Percentiles rank a stretch among this genome's conserved stretches.
phyloP scores from a whole-genome alignment of 106 monocot genomes.

The Dendrobium huoshanense region DNA sequence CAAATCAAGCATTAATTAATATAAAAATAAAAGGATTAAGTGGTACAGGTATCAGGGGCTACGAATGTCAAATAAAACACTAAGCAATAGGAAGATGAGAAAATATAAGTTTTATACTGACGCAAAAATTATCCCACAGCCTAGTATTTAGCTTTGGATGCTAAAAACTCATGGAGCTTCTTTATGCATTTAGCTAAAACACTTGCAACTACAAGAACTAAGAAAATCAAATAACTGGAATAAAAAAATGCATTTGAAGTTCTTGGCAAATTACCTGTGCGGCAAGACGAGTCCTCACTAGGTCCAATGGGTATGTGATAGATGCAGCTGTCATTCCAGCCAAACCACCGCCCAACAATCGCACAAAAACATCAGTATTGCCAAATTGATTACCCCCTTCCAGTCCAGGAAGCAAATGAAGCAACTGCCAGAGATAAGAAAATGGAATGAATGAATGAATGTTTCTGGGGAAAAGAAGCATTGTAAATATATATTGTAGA shows the following conservation, averaged over 20 bases:
- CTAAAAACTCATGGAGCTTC: neutral
- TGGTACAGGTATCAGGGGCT: neutral
- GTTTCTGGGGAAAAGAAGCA: conserved; percentile 1
- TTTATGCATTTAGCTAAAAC: neutral
- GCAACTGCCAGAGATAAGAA: conserved; percentile 36
- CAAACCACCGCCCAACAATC: conserved; percentile 51
- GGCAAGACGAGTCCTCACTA: conserved; percentile 66
- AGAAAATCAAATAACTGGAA: neutral
- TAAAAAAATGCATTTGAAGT: neutral
- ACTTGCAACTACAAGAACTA: neutral
- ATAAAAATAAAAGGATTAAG: neutral
- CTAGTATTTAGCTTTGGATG: neutral
- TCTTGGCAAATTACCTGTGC: conserved; percentile 38
- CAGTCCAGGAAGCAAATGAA: conserved; percentile 57
- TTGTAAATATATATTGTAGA: neutral
- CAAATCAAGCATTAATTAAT: neutral
- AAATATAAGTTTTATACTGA: neutral
- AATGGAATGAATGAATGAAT: neutral
- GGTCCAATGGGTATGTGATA: conserved; percentile 65
- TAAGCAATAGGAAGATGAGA: neutral
- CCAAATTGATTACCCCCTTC: conserved; percentile 28
- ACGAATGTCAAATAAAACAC: neutral
- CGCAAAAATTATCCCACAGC: neutral
- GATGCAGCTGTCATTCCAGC: conserved; percentile 70
- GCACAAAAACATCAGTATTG: conserved; percentile 35